phyloP scores from a whole-genome alignment of 1,284 basidiomycete genomes.

The Rhodotorula glutinis region DNA sequence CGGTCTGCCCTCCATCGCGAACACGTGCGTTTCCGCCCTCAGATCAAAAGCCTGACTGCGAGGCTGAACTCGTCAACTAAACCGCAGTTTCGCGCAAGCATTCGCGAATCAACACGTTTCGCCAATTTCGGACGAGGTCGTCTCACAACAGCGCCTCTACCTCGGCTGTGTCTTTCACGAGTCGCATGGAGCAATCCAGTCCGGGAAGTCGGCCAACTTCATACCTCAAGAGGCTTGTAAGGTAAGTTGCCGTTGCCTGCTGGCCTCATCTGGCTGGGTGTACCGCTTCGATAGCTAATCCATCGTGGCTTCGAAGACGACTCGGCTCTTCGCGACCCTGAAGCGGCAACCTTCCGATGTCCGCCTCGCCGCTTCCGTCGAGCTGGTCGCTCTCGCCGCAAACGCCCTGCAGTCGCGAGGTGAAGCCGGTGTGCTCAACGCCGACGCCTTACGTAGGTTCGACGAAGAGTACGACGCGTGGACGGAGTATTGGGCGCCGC shows the following conservation, averaged over 20 bases:
- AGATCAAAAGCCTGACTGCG: too few relatives aligned
- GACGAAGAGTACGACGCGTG: conserved; percentile 32
- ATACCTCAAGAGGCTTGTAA: conserved; percentile 29
- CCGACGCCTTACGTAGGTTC: conserved; percentile 20
- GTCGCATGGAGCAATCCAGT: conserved; percentile 37
- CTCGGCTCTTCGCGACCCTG: conserved; percentile 36
- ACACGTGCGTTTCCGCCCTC: conserved; percentile 3
- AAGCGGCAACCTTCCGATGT: conserved; percentile 28
- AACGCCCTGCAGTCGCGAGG: conserved; percentile 13
- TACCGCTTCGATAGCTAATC: neutral
- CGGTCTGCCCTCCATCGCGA: conserved; percentile 28
- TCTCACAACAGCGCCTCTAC: conserved; percentile 33
- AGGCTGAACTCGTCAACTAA: neutral
- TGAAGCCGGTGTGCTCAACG: conserved; percentile 28
- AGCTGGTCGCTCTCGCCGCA: conserved; percentile 32
- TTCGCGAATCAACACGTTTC: conserved; percentile 30
- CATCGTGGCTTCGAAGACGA: neutral
- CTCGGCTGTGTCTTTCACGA: conserved; percentile 38
- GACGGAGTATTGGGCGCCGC: conserved; percentile 36
- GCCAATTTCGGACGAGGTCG: conserved; percentile 26
- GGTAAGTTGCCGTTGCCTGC: neutral
- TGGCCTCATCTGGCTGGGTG: too few relatives aligned
- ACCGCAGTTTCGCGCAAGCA: conserved; percentile 27
- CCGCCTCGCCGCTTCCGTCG: conserved; percentile 35
- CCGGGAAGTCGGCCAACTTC: conserved; percentile 33